Conservation (phyloP, 768 basidiomycete species). For the Xerocomellus amylosporus region DNA sequence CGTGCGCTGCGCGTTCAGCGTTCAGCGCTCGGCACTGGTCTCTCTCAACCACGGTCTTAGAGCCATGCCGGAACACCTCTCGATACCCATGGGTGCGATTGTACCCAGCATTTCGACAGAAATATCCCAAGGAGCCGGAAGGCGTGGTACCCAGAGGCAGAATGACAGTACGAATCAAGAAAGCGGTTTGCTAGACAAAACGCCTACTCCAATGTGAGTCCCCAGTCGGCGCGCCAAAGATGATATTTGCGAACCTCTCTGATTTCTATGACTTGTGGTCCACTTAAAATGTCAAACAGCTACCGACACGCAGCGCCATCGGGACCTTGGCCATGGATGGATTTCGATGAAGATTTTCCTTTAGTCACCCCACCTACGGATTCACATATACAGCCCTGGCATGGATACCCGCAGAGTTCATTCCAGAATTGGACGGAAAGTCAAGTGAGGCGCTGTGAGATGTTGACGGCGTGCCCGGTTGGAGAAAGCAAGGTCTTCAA, state of each 20-base stretch:
- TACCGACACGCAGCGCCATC: constrained; percentile 39
- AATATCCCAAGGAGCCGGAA: not conserved
- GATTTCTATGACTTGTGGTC: not conserved
- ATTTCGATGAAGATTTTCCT: constrained; percentile 32
- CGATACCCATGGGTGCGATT: constrained; percentile 20
- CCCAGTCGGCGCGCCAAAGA: not conserved
- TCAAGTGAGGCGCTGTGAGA: constrained; percentile 31
- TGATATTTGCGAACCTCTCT: not conserved
- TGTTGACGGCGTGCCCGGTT: constrained; percentile 22
- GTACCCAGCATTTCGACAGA: not conserved
- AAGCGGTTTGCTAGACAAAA: constrained; percentile 5
- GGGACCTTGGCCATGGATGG: constrained; percentile 44
- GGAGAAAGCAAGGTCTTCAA: constrained; percentile 19
- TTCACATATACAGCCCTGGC: constrained; percentile 12
- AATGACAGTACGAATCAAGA: not conserved
- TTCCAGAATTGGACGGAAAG: constrained; percentile 34
- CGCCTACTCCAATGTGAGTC: constrained; percentile 25
- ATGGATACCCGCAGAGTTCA: constrained; percentile 28
- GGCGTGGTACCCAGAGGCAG: not conserved
- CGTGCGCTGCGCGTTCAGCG: not conserved
- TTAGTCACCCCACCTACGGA: not conserved
- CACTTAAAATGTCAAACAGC: constrained; percentile 12
- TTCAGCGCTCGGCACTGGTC: too few species aligned
- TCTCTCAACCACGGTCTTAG: not conserved
- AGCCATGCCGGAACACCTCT: constrained; percentile 17